A percentile compares a stretch with the other conserved stretches of the same genome.
Conservation (phyloP, 1,139 yeast genomes). For the Yamadazyma mexicana region DNA sequence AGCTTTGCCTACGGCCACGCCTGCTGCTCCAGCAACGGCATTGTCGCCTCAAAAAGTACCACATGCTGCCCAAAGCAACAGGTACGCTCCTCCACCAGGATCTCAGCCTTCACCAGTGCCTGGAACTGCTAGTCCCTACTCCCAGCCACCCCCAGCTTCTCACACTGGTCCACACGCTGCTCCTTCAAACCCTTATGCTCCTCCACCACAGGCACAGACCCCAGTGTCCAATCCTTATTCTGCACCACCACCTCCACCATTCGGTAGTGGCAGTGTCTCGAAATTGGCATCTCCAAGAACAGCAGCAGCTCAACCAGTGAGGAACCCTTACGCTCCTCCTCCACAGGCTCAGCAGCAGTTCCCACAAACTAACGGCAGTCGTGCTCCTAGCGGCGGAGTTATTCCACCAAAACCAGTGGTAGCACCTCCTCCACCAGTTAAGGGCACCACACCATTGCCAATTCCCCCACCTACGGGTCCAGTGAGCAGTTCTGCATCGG, state of each 20-base stretch:
- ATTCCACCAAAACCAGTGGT: conserved; percentile 19
- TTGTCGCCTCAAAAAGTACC: too few species aligned
- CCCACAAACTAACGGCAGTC: conserved; percentile 15
- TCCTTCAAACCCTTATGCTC: neutral
- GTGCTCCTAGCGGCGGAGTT: conserved; percentile 16
- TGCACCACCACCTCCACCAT: conserved; percentile 4
- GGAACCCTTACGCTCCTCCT: conserved; percentile 45
- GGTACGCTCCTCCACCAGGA: conserved; percentile 43
- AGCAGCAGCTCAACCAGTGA: conserved; percentile 24
- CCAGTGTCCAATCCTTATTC: conserved; percentile 16
- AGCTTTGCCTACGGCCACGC: conserved; percentile 18
- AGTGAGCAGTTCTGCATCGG: too few species aligned
- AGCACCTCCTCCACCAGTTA: conserved; percentile 25
- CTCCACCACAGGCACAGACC: conserved; percentile 8
- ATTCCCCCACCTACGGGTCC: conserved; percentile 14
- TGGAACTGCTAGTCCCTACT: too few species aligned
- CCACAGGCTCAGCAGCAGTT: conserved; percentile 28
- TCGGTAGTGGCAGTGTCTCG: neutral
- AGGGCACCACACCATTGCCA: conserved; percentile 19
- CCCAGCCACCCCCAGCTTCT: conserved; percentile 13
- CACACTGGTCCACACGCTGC: conserved; percentile 17
- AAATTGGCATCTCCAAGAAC: conserved; percentile 12
- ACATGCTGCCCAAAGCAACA: conserved; percentile 19
- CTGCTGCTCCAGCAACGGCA: conserved; percentile 7
- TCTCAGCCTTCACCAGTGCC: conserved; percentile 14